phyloP scores from a whole-genome alignment of 768 basidiomycete species.

The Dacryopinax primogenitus region DNA sequence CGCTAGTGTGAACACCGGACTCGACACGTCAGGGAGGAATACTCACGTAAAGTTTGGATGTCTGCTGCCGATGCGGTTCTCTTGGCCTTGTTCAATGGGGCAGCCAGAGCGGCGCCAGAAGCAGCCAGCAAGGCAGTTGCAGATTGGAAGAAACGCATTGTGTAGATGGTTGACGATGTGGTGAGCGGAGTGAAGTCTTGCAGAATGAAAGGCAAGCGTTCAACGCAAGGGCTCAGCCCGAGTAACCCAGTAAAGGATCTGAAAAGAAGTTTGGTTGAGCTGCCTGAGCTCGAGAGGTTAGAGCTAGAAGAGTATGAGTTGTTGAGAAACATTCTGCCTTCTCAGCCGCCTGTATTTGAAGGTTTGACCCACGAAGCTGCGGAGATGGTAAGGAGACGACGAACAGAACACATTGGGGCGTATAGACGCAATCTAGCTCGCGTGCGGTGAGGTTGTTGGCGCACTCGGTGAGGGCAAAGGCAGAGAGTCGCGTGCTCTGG shows the following conservation, averaged over 20 bases:
- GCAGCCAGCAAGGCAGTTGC: background rate
- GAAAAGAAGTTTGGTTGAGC: background rate
- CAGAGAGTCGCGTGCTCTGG: background rate
- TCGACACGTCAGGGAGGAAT: background rate
- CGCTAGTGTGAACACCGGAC: background rate
- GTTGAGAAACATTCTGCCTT: background rate
- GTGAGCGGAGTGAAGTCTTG: background rate
- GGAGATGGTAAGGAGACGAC: background rate
- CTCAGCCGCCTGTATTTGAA: background rate
- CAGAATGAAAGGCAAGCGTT: background rate
- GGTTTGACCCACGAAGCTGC: background rate
- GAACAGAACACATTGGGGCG: background rate
- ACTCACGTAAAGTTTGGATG: background rate
- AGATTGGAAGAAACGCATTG: background rate
- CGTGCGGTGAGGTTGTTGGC: background rate
- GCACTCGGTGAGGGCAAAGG: background rate
- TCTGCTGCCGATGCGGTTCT: background rate
- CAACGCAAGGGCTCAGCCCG: background rate
- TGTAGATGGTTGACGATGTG: background rate
- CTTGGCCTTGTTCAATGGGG: background rate
- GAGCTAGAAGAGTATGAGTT: background rate
- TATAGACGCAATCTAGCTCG: background rate
- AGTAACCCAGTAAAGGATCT: background rate
- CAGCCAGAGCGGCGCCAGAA: background rate
- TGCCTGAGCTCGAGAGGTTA: background rate